Conservation (phyloP, 2,329 filamentous ascomycete species). For the Neopestalotiopsis clavispora region DNA sequence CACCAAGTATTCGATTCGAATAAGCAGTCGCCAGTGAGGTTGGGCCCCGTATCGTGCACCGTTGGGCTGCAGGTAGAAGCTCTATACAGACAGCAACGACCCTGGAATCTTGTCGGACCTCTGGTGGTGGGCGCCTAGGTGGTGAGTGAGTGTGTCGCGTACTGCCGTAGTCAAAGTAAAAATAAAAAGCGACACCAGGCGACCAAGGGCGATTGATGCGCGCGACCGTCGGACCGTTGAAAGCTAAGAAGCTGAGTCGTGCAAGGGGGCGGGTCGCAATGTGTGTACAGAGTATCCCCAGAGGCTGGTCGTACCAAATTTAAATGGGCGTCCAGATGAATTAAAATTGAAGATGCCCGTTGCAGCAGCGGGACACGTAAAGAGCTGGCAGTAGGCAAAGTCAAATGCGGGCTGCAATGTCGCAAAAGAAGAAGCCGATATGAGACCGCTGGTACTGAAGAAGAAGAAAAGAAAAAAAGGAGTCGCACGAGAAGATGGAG, state of each 20-base stretch:
- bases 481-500: background rate
- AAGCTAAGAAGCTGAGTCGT: background rate
- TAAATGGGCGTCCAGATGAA: background rate
- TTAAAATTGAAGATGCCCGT: background rate
- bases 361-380: background rate
- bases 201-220: background rate
- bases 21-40: slow-evolving; percentile 1
- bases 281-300: background rate
- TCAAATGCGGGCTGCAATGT: background rate
- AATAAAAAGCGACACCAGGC: slow-evolving; percentile 14
- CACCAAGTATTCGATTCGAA: slow-evolving; percentile 5
- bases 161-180: background rate
- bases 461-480: background rate
- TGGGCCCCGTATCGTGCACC: background rate
- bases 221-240: slow-evolving; percentile 11
- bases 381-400: background rate
- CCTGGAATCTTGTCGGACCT: background rate
- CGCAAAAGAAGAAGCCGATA: background rate
- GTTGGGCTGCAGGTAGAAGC: slow-evolving; percentile 2
- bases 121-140: background rate
- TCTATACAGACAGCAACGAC: background rate
- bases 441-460: background rate
- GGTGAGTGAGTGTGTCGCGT: background rate
- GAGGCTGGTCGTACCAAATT: slow-evolving; percentile 1
- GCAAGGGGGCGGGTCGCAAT: slow-evolving; percentile 1